Evolutionary conservation across 192 early-diverging fungal genomes (phyloP).

Genomic region (Podila epigama): DNA sequence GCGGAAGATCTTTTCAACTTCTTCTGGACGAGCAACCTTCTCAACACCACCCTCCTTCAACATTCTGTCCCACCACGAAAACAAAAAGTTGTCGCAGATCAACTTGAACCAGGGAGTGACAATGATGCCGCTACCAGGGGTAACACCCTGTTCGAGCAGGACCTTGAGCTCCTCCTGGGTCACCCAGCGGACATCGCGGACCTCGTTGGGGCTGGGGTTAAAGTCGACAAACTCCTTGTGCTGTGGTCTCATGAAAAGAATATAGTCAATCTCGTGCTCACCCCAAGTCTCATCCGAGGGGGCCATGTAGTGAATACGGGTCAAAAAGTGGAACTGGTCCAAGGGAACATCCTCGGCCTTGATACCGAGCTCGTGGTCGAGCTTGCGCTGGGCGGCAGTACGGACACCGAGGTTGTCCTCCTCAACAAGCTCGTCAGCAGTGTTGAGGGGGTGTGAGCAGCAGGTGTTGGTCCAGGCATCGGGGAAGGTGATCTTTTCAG

Average conservation of each 20-base stretch:
- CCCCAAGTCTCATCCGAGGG: constrained; percentile 97
- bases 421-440: constrained; percentile 79
- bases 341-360: constrained; percentile 76
- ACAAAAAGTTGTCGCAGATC: constrained; percentile 92
- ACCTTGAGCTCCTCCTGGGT: constrained; percentile 78
- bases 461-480: constrained; percentile 98
- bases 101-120: constrained; percentile 97
- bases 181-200: constrained; percentile 83
- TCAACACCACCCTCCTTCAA: constrained; percentile 27
- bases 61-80: constrained; percentile 95
- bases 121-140: constrained; percentile 29
- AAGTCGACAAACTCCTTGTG: constrained; percentile 68
- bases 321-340: constrained; percentile 88
- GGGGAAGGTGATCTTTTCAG: constrained; percentile 99
- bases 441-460: constrained; percentile 95
- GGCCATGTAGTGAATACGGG: constrained; percentile 95
- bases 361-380: constrained; percentile 97
- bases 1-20: constrained; percentile 42
- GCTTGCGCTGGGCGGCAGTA: constrained; percentile 90
- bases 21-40: constrained; percentile 34
- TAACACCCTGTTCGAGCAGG: constrained; percentile 28
- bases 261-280: constrained; percentile 99
- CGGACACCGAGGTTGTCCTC: constrained; percentile 76
- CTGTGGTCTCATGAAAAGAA: constrained; percentile 83
- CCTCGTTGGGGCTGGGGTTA: constrained; percentile 89